Percentiles rank a stretch among this genome's conserved stretches.
These are phyloP conservation scores for Trypanosoma grayi DNA, from an alignment of 208 protist species.

Conservation along the genomic window DNA sequence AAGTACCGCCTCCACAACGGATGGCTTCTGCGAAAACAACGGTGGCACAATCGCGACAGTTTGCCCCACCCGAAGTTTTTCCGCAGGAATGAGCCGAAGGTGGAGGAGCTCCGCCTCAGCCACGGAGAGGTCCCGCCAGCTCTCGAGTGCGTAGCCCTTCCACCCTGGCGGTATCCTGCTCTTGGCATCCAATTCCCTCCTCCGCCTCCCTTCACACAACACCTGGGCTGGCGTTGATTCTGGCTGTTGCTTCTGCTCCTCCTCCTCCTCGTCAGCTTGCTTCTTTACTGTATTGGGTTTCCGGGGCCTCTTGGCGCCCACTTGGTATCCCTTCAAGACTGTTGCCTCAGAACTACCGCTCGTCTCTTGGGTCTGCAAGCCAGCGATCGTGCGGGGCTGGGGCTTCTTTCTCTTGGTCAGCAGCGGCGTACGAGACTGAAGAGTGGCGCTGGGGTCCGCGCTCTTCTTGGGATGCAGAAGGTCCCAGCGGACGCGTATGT, in stretches of 20 bases:
- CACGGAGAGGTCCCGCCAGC: slow-evolving; percentile 45
- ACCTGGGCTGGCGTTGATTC: too few relatives aligned
- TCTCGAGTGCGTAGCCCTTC: slow-evolving; percentile 57
- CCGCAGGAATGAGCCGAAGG: slow-evolving; percentile 32
- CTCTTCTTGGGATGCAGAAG: slow-evolving; percentile 54
- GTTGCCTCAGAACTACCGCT: neutral
- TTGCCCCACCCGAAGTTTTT: slow-evolving; percentile 41
- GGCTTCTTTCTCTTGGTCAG: slow-evolving; percentile 1
- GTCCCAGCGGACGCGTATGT: slow-evolving; percentile 80
- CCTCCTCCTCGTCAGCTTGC: neutral
- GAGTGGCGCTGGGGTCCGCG: slow-evolving; percentile 49
- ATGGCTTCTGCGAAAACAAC: slow-evolving; percentile 53
- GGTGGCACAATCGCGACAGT: slow-evolving; percentile 67
- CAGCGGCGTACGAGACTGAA: slow-evolving; percentile 51
- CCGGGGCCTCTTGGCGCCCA: neutral
- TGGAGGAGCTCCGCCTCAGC: slow-evolving; percentile 45
- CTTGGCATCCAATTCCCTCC: neutral
- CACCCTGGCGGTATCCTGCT: slow-evolving; percentile 12
- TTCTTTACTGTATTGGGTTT: neutral
- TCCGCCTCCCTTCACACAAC: too few relatives aligned
- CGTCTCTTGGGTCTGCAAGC: neutral
- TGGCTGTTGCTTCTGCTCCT: neutral
- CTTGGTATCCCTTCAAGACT: neutral
- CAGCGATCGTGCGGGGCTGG: neutral
- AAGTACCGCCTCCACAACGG: slow-evolving; percentile 59